These are phyloP conservation scores for Jacaranda mimosifolia DNA, from an alignment of 257 asterid species.

Conservation along the genomic window DNA sequence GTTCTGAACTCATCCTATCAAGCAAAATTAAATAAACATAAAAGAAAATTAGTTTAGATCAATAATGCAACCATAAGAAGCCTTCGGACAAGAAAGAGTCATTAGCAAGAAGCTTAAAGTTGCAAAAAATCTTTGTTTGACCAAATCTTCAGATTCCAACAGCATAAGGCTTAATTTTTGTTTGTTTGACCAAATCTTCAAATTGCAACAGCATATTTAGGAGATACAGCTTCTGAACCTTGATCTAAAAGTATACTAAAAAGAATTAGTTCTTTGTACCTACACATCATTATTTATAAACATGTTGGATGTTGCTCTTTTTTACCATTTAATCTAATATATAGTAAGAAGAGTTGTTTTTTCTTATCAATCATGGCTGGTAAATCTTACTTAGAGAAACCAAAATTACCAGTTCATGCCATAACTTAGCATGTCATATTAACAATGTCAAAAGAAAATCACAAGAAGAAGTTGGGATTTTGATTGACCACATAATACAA, in stretches of 20 bases:
- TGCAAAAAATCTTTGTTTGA: constrained; percentile 48
- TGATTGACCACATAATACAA: not conserved
- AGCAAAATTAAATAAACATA: not conserved
- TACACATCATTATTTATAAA: not conserved
- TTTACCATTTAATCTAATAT: not conserved
- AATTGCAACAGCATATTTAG: not conserved
- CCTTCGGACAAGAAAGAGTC: constrained; percentile 8
- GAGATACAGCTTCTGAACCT: too few species aligned
- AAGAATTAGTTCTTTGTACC: not conserved
- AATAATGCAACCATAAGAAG: not conserved
- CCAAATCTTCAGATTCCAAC: constrained; percentile 65
- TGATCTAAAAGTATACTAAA: too few species aligned
- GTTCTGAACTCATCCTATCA: too few species aligned
- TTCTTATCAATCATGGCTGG: not conserved
- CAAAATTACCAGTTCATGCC: not conserved
- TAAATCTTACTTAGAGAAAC: not conserved
- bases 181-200: constrained; percentile 43
- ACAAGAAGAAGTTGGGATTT: not conserved
- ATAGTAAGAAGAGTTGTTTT: not conserved
- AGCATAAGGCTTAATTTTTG: constrained; percentile 22
- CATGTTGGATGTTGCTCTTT: not conserved
- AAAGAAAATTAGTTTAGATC: not conserved
- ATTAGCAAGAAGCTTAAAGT: constrained; percentile 32
- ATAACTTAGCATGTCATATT: not conserved
- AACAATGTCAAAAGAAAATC: not conserved